Base-by-base conservation (phyloP, 345 rosid species). In the Boechera divaricarpa region DNA sequence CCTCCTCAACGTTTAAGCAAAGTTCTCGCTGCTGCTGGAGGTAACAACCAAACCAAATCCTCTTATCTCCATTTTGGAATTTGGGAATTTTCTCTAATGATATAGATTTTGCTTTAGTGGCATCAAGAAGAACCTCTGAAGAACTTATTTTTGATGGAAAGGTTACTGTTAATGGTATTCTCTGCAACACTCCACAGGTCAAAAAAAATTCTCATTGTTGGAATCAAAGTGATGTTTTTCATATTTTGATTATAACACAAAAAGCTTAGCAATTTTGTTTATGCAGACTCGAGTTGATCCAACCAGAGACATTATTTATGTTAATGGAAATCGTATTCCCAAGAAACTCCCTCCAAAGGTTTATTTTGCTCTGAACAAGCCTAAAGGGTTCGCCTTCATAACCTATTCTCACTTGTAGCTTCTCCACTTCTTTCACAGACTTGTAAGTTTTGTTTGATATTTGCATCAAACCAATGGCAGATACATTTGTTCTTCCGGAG, bases 1-100 rank as follows among this genome's bases (percentile, higher is more conserved):
- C 80, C 72, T 4, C 86, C 97, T 35, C 94, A 92, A 80, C 91
- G 98, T 29, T 82, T 95, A 52, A 84, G 98, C 79, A 95, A 95
- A 76, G 91, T 95, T 69, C 93, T 95, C 10, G 98, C 99, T 38
- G 90, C 98, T 68, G 88, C 97, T 60, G 98, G 99, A 86, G 99
- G 98, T 94, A 90, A 36, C 24, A 57, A 16, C 7, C 4, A 56
- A 57, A 16, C 13, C 26, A 6, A 35, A n/a, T 7, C 32, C 1
- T 32, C 38, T 45, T 59, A 2, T 51, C 24, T 39, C 11, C 32
- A 4, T 53, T 52, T 24, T 61, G 15, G n/a, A 41, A 6, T 52
- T 56, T 67, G 49, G 36, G 52, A 54, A 42, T 15, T 64, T 73
- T 51, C 18, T 56, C 51, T 60, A 41, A 28, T 69, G 68, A 21